These are phyloP conservation scores for Cladosporium cucumerinum DNA, from an alignment of 2,329 filamentous ascomycete genomes.

Conservation along the genomic window DNA sequence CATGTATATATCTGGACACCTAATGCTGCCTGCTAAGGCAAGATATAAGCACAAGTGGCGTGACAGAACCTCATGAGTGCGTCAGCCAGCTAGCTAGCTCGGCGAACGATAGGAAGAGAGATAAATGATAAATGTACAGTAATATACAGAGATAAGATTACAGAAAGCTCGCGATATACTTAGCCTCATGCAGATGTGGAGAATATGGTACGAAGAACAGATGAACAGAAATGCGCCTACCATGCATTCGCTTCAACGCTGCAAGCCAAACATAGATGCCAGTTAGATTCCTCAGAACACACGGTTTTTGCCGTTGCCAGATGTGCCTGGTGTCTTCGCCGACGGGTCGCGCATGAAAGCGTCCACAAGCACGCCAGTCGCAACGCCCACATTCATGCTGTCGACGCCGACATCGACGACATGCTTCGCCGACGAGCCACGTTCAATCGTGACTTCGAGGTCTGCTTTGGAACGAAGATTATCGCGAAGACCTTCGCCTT, in stretches of 20 bases:
- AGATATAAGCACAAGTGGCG: neutral
- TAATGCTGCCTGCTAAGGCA: neutral
- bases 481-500: constrained; percentile 69
- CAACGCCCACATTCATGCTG: constrained; percentile 91
- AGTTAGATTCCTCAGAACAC: neutral
- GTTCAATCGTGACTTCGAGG: constrained; percentile 57
- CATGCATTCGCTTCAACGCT: constrained; percentile 6
- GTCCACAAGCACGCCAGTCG: constrained; percentile 71
- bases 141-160: neutral
- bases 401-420: constrained; percentile 62
- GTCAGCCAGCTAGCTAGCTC: neutral
- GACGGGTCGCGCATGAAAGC: constrained; percentile 49
- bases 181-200: neutral
- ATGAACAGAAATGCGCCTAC: constrained; percentile 5
- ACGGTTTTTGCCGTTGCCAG: neutral
- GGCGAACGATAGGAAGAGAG: neutral
- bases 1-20: neutral
- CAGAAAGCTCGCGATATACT: neutral
- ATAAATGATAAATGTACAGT: neutral
- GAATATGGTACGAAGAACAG: neutral
- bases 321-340: neutral
- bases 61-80: neutral
- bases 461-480: constrained; percentile 65
- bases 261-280: neutral
- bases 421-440: constrained; percentile 15